phyloP scores from a whole-genome alignment of 441 rosid genomes.

The Corymbia citriodora region DNA sequence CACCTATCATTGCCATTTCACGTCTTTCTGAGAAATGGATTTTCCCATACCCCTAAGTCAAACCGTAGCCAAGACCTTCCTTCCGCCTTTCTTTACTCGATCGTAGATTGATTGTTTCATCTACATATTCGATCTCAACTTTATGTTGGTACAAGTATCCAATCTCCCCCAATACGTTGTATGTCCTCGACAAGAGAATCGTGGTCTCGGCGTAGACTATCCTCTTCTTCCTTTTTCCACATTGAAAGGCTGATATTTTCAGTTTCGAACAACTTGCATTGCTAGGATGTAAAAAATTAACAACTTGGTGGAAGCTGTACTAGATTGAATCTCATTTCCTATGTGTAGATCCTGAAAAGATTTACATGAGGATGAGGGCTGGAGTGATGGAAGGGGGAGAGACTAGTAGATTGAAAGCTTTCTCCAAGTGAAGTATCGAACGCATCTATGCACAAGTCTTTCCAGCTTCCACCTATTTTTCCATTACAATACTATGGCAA shows the following conservation, averaged over 20 bases:
- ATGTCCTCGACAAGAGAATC: background rate
- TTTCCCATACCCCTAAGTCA: background rate
- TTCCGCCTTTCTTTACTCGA: background rate
- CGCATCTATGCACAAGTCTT: background rate
- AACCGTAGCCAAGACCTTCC: background rate
- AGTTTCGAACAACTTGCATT: background rate
- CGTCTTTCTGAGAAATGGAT: background rate
- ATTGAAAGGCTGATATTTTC: background rate
- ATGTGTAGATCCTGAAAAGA: background rate
- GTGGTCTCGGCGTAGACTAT: background rate
- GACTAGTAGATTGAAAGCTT: background rate
- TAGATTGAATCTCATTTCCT: background rate
- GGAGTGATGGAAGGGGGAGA: background rate
- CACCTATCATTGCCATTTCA: background rate
- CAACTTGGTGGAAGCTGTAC: background rate
- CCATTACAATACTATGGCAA: background rate
- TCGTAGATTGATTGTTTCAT: background rate
- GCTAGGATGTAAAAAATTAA: background rate
- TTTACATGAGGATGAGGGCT: background rate
- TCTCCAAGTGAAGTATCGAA: background rate
- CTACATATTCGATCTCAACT: background rate
- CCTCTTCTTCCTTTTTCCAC: background rate
- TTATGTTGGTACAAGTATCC: background rate
- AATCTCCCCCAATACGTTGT: background rate
- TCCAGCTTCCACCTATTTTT: background rate